A percentile compares a stretch with the other conserved stretches of the same genome.
Conservation (phyloP, 208 protist genomes). For the Trypanosomatidae sp. region DNA sequence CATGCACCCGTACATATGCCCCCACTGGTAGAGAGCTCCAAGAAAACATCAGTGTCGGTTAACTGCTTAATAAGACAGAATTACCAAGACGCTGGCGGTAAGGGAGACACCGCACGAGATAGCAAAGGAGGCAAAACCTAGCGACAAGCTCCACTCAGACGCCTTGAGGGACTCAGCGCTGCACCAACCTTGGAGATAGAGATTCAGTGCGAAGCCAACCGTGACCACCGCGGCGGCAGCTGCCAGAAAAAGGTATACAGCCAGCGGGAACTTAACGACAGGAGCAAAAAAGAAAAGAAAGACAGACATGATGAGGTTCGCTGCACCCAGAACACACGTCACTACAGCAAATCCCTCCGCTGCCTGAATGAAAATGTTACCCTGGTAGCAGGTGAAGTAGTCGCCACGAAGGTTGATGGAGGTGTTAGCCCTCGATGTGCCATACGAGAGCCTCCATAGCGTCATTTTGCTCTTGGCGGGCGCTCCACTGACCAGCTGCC, state of each 20-base stretch:
- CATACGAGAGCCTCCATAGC: conserved; percentile 28
- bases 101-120: conserved; percentile 28
- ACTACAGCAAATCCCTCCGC: conserved; percentile 49
- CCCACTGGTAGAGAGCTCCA: not conserved
- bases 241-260: conserved; percentile 38
- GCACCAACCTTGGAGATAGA: conserved; percentile 56
- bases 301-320: conserved; percentile 41
- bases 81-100: conserved; percentile 17
- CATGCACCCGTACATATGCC: not conserved
- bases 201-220: conserved; percentile 29
- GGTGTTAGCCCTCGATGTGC: not conserved
- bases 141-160: conserved; percentile 17
- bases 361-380: conserved; percentile 48
- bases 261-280: conserved; percentile 38
- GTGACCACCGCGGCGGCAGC: conserved; percentile 19
- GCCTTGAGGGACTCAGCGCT: conserved; percentile 13
- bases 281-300: conserved; percentile 33
- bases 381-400: conserved; percentile 50
- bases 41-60: not conserved
- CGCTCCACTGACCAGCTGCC: conserved; percentile 6
- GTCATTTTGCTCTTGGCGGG: conserved; percentile 29
- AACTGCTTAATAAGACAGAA: conserved; percentile 16
- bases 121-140: conserved; percentile 27
- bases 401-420: conserved; percentile 19
- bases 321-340: conserved; percentile 31